Evolutionary conservation across 352 stramenopile species (phyloP).

Genomic region (Phytophthora palmivora): DNA sequence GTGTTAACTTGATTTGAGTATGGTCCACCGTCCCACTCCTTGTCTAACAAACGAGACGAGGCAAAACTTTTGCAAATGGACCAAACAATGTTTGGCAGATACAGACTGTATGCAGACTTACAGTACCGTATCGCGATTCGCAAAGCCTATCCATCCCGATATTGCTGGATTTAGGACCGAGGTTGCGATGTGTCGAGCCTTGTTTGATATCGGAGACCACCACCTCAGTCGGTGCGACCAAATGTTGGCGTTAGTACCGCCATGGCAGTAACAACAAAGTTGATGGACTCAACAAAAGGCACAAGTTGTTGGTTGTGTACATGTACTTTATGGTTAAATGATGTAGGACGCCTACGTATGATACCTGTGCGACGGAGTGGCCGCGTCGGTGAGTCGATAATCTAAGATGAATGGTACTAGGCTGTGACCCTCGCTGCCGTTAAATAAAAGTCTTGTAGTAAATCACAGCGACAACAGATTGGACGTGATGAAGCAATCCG

Average conservation of each 20-base stretch:
- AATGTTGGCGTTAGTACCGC: constrained; percentile 25
- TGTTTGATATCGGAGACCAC: constrained; percentile 21
- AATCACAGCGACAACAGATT: constrained; percentile 27
- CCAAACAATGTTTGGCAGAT: not conserved
- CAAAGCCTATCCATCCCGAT: constrained; percentile 25
- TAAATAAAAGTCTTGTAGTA: constrained; percentile 34
- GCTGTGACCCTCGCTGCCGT: constrained; percentile 1
- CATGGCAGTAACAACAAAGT: not conserved
- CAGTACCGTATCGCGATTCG: not conserved
- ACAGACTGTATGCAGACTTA: too few species aligned
- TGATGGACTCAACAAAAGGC: not conserved
- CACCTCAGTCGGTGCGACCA: constrained; percentile 13
- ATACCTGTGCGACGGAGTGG: constrained; percentile 4
- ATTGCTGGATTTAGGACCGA: constrained; percentile 21
- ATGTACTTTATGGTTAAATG: constrained; percentile 21
- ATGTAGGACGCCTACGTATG: not conserved
- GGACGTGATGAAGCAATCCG: constrained; percentile 24
- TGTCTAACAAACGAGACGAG: constrained; percentile 29
- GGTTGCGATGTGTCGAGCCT: constrained; percentile 21
- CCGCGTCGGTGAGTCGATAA: constrained; percentile 14
- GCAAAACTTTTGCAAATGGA: constrained; percentile 4
- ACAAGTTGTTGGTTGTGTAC: not conserved
- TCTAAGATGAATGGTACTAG: constrained; percentile 12
- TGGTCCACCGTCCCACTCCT: constrained; percentile 15
- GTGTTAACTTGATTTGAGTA: constrained; percentile 11